Evolutionary conservation across 1,139 yeast genomes (phyloP), one percentile per base, ranked within the genome.

Genomic region (Komagataea norvegica): DNA sequence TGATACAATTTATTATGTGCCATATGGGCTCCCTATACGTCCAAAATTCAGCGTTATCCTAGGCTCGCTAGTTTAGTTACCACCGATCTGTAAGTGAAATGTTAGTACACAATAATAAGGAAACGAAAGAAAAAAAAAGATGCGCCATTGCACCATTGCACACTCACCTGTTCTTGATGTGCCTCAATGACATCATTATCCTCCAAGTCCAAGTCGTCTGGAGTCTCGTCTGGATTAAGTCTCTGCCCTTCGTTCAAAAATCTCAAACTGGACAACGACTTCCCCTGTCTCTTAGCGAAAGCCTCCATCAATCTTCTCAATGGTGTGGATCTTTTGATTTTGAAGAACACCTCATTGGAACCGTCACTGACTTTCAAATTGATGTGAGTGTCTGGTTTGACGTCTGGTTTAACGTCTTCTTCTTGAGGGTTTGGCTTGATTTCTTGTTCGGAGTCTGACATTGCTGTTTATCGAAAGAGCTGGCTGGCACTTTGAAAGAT

Each of bases 131-230:
- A 7, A 21, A 7, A 25, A 17, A 21, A 23, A 9, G 11, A 21
- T 8, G 6, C 4, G 20, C 23, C 15, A 4, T 14, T 8, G 16
- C 13, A 18, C n/a, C n/a, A n/a, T n/a, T n/a, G n/a, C n/a, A 24
- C 81, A 45, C 95, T 86, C 41, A 81, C 79, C 63, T 91, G 98
- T 62, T 88, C 95, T 64, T 93, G 82, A 63, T 89, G 96, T n/a
- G 96, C 98, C 64, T 93, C 98, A 52, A 93, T 89, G 50, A 85
- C 84, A 60, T 93, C 99, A 52, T 91, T 91, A 60, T 91, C 96
- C 61, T 85, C 94, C 74, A 89, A 78, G 41, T 87, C 97, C 52
- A 91, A 72, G 48, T 79, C 84, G 34, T 83, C 95, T 8, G 99
- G 97, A 3, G 98, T 91, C 54, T 86, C 88, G 44, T 81, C 88